phyloP scores from a whole-genome alignment of 306 rosid genomes.

The Trichosanthes cucumerina region DNA sequence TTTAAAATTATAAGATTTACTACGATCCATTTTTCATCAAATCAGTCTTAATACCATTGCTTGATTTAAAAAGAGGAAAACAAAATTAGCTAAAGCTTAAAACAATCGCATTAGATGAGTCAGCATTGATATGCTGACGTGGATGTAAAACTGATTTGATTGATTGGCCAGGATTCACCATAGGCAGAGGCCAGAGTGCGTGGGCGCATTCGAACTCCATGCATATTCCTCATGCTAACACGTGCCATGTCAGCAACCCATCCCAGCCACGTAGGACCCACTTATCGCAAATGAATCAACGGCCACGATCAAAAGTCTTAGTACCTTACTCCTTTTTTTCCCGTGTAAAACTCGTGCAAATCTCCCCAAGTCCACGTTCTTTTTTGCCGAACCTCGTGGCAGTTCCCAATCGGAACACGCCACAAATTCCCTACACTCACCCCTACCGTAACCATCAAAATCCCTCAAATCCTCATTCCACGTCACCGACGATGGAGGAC shows the following conservation, averaged over 20 bases:
- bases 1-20: no score
- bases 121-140: background rate
- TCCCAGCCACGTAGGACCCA: background rate
- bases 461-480: background rate
- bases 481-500: background rate
- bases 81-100: background rate
- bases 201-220: background rate
- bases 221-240: constrained; percentile 5
- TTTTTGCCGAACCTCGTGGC: background rate
- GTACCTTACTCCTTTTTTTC: background rate
- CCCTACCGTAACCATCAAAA: background rate
- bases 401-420: background rate
- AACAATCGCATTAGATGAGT: background rate
- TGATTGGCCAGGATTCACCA: background rate
- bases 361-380: background rate
- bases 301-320: background rate
- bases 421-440: background rate
- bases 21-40: no score
- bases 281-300: background rate
- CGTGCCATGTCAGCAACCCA: background rate
- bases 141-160: background rate
- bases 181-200: background rate
- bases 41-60: background rate
- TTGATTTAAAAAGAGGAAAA: background rate
- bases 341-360: constrained; percentile 9